Conservation (phyloP, 2,329 filamentous ascomycete genomes). For the Tolypocladium ovalisporum region DNA sequence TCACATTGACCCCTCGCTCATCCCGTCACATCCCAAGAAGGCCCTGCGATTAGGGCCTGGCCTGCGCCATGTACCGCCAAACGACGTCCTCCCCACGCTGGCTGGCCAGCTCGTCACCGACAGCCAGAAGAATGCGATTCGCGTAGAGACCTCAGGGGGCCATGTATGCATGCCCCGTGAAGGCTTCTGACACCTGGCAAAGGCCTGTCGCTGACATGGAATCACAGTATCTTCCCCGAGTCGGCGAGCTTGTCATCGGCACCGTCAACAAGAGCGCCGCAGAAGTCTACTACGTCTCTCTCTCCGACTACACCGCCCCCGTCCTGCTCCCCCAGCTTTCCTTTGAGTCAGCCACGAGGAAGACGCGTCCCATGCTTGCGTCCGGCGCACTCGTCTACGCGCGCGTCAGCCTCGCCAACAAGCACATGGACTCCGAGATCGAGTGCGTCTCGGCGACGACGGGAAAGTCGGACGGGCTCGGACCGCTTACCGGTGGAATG, state of each 20-base stretch:
- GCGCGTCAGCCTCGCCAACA: constrained; percentile 65
- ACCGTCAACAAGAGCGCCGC: constrained; percentile 65
- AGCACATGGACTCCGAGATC: constrained; percentile 79
- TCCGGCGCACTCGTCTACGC: constrained; percentile 79
- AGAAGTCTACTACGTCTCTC: constrained; percentile 70
- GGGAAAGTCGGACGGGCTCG: constrained; percentile 80
- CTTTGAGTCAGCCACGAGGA: constrained; percentile 90
- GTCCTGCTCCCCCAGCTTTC: constrained; percentile 75
- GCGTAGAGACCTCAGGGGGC: constrained; percentile 61
- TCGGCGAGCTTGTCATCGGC: constrained; percentile 82
- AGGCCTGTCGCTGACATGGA: background rate
- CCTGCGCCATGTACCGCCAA: constrained; percentile 70
- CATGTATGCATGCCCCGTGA: constrained; percentile 39
- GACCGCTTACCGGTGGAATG: constrained; percentile 77
- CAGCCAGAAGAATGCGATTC: constrained; percentile 63
- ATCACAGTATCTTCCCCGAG: constrained; percentile 61
- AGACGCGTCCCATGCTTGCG: constrained; percentile 71
- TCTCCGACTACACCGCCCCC: constrained; percentile 53
- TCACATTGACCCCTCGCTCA: constrained; percentile 48
- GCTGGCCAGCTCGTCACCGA: constrained; percentile 58
- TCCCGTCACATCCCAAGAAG: constrained; percentile 58
- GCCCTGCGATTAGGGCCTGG: constrained; percentile 76
- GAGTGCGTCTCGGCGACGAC: constrained; percentile 81
- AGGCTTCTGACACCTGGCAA: background rate
- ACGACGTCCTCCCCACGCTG: constrained; percentile 57